A percentile compares a stretch with the other conserved stretches of the same genome.
These are phyloP conservation scores for Margaritispora aquatica DNA, from an alignment of 495 filamentous ascomycete genomes.

Conservation along the genomic window DNA sequence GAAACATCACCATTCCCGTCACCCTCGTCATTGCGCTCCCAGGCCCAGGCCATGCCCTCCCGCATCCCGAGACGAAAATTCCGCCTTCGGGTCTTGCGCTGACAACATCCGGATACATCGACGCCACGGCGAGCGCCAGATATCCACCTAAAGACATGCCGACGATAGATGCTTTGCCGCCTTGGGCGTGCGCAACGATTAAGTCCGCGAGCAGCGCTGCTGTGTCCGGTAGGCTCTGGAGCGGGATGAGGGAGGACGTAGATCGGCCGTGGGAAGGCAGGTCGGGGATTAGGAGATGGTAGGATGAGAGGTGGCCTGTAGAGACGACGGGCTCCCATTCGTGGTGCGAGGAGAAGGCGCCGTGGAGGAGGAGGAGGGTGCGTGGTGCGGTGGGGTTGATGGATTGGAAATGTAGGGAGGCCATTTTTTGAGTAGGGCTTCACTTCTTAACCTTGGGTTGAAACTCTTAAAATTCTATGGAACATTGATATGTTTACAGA, in stretches of 20 bases:
- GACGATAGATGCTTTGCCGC: constrained; percentile 10
- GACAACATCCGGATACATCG: neutral
- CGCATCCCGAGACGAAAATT: constrained; percentile 5
- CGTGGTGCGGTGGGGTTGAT: neutral
- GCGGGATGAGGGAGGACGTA: neutral
- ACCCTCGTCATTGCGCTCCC: neutral
- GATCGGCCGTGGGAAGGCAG: constrained; percentile 25
- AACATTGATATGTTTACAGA: too few relatives aligned
- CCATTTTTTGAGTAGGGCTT: neutral
- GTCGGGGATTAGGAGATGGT: constrained; percentile 31
- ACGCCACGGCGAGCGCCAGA: constrained; percentile 18
- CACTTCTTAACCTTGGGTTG: too few relatives aligned
- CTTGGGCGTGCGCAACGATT: neutral
- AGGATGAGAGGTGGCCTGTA: constrained; percentile 19
- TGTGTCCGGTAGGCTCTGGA: neutral
- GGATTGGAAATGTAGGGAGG: neutral
- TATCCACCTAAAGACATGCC: constrained; percentile 6
- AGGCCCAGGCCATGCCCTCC: neutral
- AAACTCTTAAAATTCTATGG: too few relatives aligned
- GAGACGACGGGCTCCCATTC: constrained; percentile 28
- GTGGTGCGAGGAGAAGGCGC: constrained; percentile 28
- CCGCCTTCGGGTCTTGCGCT: constrained; percentile 3
- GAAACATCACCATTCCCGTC: neutral
- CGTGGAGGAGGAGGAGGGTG: constrained; percentile 31
- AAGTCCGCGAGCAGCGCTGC: neutral